Conservation (phyloP, 768 basidiomycete genomes). For the Grammothele lineata region DNA sequence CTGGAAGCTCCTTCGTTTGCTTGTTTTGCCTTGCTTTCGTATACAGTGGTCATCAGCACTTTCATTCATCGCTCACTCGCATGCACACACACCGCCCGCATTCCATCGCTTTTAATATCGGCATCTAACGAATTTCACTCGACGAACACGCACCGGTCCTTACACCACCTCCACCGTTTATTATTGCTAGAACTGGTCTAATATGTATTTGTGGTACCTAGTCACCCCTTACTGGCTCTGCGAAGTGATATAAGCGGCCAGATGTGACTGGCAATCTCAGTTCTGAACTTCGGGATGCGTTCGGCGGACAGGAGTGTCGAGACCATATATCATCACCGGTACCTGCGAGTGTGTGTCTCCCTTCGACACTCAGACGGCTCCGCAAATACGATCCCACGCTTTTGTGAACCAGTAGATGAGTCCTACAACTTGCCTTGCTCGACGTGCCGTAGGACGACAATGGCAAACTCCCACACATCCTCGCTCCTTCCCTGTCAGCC, state of each 20-base stretch:
- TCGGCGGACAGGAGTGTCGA: too few relatives aligned
- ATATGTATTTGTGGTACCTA: conserved; percentile 15
- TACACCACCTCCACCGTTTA: not conserved
- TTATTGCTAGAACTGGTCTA: conserved; percentile 15
- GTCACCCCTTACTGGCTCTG: too few relatives aligned
- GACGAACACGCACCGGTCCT: conserved; percentile 10
- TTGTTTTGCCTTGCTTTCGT: conserved; percentile 15
- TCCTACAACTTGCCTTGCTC: not conserved
- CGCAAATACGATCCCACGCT: not conserved
- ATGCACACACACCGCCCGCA: not conserved
- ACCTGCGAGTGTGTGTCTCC: too few relatives aligned
- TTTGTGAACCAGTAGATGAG: not conserved
- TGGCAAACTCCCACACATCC: not conserved
- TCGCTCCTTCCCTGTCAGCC: not conserved
- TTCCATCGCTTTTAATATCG: not conserved
- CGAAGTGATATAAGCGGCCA: too few relatives aligned
- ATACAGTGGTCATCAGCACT: not conserved
- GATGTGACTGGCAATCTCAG: too few relatives aligned
- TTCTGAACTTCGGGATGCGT: too few relatives aligned
- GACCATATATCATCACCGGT: too few relatives aligned
- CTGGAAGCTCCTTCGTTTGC: not conserved
- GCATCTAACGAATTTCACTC: conserved; percentile 9
- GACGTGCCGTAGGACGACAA: not conserved
- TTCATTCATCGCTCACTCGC: not conserved
- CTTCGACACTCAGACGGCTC: too few relatives aligned